These are phyloP conservation scores for Auriscalpium vulgare DNA, from an alignment of 768 basidiomycete genomes.

Conservation along the genomic window DNA sequence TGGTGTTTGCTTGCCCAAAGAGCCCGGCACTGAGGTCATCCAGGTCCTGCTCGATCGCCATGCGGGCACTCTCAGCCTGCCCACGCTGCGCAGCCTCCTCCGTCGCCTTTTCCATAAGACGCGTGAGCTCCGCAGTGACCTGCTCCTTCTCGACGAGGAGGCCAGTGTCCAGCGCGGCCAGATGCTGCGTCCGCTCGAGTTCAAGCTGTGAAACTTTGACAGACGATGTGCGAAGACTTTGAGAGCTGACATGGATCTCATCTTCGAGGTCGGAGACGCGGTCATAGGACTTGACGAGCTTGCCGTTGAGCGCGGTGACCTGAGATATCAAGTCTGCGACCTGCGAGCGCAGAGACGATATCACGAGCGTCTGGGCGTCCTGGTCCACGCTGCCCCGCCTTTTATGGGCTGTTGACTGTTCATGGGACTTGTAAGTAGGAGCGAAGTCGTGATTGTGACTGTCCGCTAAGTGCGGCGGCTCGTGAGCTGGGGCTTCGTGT, in stretches of 20 bases:
- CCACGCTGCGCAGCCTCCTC: constrained; percentile 90
- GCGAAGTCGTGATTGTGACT: background rate
- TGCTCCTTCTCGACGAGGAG: constrained; percentile 86
- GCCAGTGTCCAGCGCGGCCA: constrained; percentile 85
- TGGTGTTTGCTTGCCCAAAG: constrained; percentile 90
- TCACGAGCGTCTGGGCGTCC: constrained; percentile 80
- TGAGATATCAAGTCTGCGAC: constrained; percentile 85
- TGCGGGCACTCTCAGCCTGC: constrained; percentile 78
- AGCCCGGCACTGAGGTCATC: constrained; percentile 88
- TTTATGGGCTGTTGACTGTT: constrained; percentile 1
- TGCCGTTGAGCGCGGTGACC: constrained; percentile 83
- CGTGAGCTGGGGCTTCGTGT: background rate
- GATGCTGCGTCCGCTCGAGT: constrained; percentile 77
- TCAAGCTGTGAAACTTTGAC: constrained; percentile 75
- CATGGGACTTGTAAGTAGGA: background rate
- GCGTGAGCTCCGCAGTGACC: constrained; percentile 85
- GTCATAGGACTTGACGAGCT: constrained; percentile 89
- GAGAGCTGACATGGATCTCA: constrained; percentile 61
- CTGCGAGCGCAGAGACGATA: constrained; percentile 70
- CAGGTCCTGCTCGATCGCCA: constrained; percentile 85
- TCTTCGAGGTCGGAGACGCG: constrained; percentile 91
- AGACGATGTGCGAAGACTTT: constrained; percentile 49
- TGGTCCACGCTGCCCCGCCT: constrained; percentile 19
- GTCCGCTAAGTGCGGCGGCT: background rate
- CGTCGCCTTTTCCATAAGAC: constrained; percentile 91